These are phyloP conservation scores for Diaporthe ampelina DNA, from an alignment of 2,329 filamentous ascomycete genomes.

Conservation along the genomic window DNA sequence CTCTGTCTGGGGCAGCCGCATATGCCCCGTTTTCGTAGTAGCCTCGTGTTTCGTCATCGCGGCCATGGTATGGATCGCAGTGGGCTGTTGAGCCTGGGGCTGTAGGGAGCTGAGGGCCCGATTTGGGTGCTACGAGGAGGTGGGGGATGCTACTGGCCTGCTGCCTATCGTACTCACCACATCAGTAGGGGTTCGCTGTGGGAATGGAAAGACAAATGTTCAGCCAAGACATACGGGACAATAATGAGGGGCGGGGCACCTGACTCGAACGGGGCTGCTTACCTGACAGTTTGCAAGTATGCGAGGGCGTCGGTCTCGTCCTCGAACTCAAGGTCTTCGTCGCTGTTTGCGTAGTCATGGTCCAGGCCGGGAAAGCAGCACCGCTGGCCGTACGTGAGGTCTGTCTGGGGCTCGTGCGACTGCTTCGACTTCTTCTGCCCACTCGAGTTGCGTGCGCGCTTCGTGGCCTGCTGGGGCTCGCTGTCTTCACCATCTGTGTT, in stretches of 20 bases:
- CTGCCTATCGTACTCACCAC: slow-evolving; percentile 71
- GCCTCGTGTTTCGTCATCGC: slow-evolving; percentile 68
- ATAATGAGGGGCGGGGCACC: slow-evolving; percentile 38
- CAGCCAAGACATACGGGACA: slow-evolving; percentile 38
- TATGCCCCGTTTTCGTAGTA: slow-evolving; percentile 87
- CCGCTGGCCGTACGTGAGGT: slow-evolving; percentile 79
- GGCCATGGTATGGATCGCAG: slow-evolving; percentile 47
- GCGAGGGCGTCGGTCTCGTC: slow-evolving; percentile 77
- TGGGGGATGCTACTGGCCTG: slow-evolving; percentile 83
- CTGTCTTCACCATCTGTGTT: slow-evolving; percentile 41
- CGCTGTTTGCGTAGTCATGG: slow-evolving; percentile 58
- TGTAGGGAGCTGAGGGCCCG: slow-evolving; percentile 64
- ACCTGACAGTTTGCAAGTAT: slow-evolving; percentile 81
- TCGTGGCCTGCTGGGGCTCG: slow-evolving; percentile 40
- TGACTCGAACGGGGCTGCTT: slow-evolving; percentile 50
- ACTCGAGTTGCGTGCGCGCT: slow-evolving; percentile 45
- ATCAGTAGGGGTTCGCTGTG: slow-evolving; percentile 57
- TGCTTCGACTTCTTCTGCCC: slow-evolving; percentile 52
- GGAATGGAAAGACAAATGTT: slow-evolving; percentile 25
- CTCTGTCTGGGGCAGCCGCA: slow-evolving; percentile 68
- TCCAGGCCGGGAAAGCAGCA: slow-evolving; percentile 78
- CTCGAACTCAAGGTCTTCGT: slow-evolving; percentile 76
- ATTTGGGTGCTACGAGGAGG: slow-evolving; percentile 74
- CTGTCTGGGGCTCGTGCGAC: slow-evolving; percentile 62
- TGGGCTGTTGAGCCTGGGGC: slow-evolving; percentile 53